Evolutionary conservation across 2,329 filamentous ascomycete genomes (phyloP).

Genomic region (Lachnellula occidentalis): DNA sequence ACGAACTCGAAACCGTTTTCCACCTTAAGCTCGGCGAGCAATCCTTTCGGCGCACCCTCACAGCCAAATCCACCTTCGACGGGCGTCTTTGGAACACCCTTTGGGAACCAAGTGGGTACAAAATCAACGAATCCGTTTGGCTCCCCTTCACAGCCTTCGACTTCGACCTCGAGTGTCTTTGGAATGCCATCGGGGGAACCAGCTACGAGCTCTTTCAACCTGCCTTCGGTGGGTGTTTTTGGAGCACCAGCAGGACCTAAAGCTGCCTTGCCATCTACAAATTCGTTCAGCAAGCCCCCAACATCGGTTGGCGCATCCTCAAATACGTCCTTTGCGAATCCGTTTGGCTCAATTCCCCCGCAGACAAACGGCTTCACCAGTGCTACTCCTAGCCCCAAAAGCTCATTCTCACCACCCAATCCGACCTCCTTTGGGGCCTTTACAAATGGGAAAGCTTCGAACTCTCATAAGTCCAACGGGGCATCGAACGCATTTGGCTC

Average conservation of each 20-base stretch:
- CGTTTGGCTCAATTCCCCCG: slow-evolving; percentile 10
- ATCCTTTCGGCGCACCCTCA: slow-evolving; percentile 14
- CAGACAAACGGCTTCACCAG: not conserved
- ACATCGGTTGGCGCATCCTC: not conserved
- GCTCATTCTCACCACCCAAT: not conserved
- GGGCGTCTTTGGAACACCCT: slow-evolving; percentile 5
- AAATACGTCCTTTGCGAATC: not conserved
- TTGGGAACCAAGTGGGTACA: not conserved
- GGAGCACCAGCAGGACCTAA: not conserved
- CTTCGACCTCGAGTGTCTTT: slow-evolving; percentile 6
- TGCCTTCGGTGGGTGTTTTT: not conserved
- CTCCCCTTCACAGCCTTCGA: not conserved
- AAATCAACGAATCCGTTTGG: slow-evolving; percentile 1
- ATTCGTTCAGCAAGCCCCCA: slow-evolving; percentile 1
- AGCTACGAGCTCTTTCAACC: not conserved
- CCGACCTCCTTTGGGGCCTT: slow-evolving; percentile 5
- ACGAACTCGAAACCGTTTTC: slow-evolving; percentile 17
- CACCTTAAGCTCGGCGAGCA: slow-evolving; percentile 44
- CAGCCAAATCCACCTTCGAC: slow-evolving; percentile 5
- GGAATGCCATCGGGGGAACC: slow-evolving; percentile 1
- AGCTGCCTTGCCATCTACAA: not conserved
- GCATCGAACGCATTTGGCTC: slow-evolving; percentile 1
- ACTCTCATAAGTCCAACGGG: not conserved
- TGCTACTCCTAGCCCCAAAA: not conserved
- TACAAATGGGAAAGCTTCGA: not conserved